Evolutionary conservation across 208 protist species (phyloP), one percentile per base, ranked within the genome.

Genomic region (Trypanosoma vivax): DNA sequence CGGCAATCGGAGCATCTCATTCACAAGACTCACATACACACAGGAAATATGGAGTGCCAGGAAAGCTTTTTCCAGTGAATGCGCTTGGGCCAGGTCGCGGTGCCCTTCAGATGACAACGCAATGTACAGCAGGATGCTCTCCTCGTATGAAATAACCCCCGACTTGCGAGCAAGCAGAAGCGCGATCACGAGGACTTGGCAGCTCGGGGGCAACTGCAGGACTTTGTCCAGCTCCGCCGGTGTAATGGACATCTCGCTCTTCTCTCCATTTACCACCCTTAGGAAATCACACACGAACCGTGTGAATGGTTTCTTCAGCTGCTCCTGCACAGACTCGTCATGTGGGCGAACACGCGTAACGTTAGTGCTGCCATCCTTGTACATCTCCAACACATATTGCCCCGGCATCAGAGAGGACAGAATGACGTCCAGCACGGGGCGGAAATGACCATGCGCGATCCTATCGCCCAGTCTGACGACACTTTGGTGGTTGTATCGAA

Each of bases 1-100:
- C 4, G 50, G 34, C 13, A 55, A 5, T 16, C 37, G 9, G 38
- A 55, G 35, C 23, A 43, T 11, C 18, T 45, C 50, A 19, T 55
- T 55, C n/a, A 21, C 24, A 24, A 55, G 21, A 29, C 35, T 30
- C 16, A 55, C 50, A 33, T 55, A 55, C 5, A 37, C 38, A 34
- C 41, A 29, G 37, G 35, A 43, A 10, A 43, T n/a, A 24, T 55
- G 35, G 14, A 55, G 45, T 9, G 33, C 13, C 19, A 13, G 29
- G 19, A 10, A 55, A 19, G n/a, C 50, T 2, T 21, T 28, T 10
- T 21, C 14, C 13, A n/a, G n/a, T n/a, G n/a, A n/a, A n/a, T n/a
- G n/a, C n/a, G n/a, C n/a, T n/a, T n/a, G n/a, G n/a, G n/a, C n/a
- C n/a, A n/a, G n/a, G n/a, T n/a, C n/a, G n/a, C n/a, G n/a, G n/a